These are phyloP conservation scores for Ophiognomonia clavigignenti-juglandacearum DNA, from an alignment of 2,329 filamentous ascomycete species.

Conservation along the genomic window DNA sequence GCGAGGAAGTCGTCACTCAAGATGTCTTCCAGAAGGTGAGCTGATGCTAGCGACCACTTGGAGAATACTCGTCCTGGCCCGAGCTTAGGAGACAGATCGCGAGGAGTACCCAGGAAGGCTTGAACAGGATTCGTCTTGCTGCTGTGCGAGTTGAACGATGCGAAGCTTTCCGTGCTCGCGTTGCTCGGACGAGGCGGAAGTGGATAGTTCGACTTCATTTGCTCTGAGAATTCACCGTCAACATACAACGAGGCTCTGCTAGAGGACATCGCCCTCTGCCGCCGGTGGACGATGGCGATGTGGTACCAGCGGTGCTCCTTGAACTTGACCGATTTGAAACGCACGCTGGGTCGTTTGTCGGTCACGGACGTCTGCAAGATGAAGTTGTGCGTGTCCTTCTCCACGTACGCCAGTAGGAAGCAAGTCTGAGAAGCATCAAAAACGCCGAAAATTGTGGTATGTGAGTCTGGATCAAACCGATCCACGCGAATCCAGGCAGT, in stretches of 20 bases:
- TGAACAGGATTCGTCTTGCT: slow-evolving; percentile 68
- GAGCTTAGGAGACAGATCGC: slow-evolving; percentile 73
- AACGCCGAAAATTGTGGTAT: slow-evolving; percentile 93
- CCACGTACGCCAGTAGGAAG: slow-evolving; percentile 89
- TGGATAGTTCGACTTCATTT: slow-evolving; percentile 85
- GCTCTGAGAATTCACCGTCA: slow-evolving; percentile 89
- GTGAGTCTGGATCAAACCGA: slow-evolving; percentile 73
- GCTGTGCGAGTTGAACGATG: slow-evolving; percentile 58
- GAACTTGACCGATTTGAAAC: slow-evolving; percentile 83
- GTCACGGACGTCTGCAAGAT: slow-evolving; percentile 94
- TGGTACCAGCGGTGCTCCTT: slow-evolving; percentile 84
- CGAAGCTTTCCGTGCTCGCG: slow-evolving; percentile 62
- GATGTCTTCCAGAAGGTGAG: slow-evolving; percentile 81
- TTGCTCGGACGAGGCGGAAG: slow-evolving; percentile 63
- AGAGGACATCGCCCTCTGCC: slow-evolving; percentile 67
- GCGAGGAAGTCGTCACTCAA: slow-evolving; percentile 88
- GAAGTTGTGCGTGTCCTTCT: slow-evolving; percentile 88
- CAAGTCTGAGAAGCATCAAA: slow-evolving; percentile 91
- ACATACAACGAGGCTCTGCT: slow-evolving; percentile 86
- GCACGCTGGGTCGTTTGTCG: slow-evolving; percentile 79
- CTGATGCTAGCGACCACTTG: slow-evolving; percentile 84
- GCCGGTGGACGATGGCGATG: slow-evolving; percentile 79
- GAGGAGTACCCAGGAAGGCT: slow-evolving; percentile 88
- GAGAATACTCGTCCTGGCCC: slow-evolving; percentile 70
- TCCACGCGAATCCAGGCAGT: slow-evolving; percentile 87